Evolutionary conservation across 2,329 filamentous ascomycete genomes (phyloP).

Genomic region (Arthrobotrys musiformis): DNA sequence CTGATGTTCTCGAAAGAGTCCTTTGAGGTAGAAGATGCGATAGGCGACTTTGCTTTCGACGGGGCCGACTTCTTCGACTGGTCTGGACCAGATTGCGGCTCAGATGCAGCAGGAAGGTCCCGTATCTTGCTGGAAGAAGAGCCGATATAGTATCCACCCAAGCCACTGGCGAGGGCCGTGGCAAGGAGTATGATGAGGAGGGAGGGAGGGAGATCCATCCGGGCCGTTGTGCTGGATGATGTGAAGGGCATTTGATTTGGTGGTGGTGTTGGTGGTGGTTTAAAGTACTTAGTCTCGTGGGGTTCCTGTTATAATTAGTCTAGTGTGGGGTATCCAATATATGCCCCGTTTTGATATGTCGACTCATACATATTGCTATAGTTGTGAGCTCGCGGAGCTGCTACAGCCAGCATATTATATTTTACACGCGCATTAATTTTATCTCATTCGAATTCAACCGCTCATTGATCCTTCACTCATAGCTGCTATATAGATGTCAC

Average conservation of each 20-base stretch:
- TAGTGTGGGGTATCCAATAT: not conserved
- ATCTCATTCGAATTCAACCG: too few species aligned
- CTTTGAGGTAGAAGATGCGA: constrained; percentile 22
- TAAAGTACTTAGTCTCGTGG: not conserved
- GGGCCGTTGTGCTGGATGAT: constrained; percentile 15
- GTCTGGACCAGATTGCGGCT: not conserved
- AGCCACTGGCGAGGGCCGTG: constrained; percentile 57
- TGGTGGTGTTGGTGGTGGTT: not conserved
- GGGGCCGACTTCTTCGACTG: not conserved
- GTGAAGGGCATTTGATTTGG: not conserved
- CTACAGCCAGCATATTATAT: too few species aligned
- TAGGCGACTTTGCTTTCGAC: constrained; percentile 19
- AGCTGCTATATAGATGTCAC: too few species aligned
- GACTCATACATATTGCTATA: too few species aligned
- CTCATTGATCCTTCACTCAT: too few species aligned
- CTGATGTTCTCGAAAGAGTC: constrained; percentile 56
- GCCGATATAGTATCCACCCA: constrained; percentile 59
- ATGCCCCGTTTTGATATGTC: too few species aligned
- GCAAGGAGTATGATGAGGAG: constrained; percentile 55
- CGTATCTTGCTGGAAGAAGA: constrained; percentile 54
- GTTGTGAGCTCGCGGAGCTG: too few species aligned
- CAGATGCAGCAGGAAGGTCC: constrained; percentile 35
- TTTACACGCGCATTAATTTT: too few species aligned
- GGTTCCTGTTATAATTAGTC: not conserved
- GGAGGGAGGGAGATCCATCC: constrained; percentile 47